Evolutionary conservation across 208 protist species (phyloP), one percentile per base, ranked within the genome.

Genomic region (Leishmania aethiopica): DNA sequence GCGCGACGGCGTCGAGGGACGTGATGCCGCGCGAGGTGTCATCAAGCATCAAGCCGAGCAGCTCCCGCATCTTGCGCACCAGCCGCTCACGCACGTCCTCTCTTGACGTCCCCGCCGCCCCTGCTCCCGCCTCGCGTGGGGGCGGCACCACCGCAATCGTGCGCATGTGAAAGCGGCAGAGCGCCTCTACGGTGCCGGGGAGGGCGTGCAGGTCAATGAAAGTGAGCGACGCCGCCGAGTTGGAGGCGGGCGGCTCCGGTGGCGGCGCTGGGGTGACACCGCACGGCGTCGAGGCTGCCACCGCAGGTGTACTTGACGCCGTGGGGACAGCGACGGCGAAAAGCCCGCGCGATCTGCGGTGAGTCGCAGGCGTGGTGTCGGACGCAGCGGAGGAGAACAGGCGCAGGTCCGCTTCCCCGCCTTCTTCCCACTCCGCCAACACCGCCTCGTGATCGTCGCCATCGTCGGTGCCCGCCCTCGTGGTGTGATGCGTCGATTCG

Each of bases 171-270:
- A 83, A 77, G 22, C 81, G 80, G 4, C 72, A 40, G 53, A 93
- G 81, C 47, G 85, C 83, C 57, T 89, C 84, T 45, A 93, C 37
- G n/a, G 89, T 86, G 19, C 77, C 19, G 11, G 89, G 81, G 28
- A 89, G 66, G 51, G 77, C 83, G 77, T 86, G 86, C 13, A 89
- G n/a, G 69, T 91, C 88, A 72, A 93, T 49, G 64, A 93, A 77
- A 75, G 86, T 88, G 10, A 88, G 88, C 47, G 81, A 67, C 77
- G 81, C 28, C 79, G 62, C 35, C 70, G 35, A 49, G 10, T 32
- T 19, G 32, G 69, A 6, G 42, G 45, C 42, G 22, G 22, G 3
- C 25, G 7, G 4, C 25, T 28, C 40, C 10, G 10, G 19, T 4
- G 42, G 25, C 25, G 8, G 11, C 2, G 69, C 19, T 47, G 66